Percentiles rank a stretch among this genome's conserved stretches.
Conservation (phyloP, 345 rosid genomes). For the Brassica carinata region DNA sequence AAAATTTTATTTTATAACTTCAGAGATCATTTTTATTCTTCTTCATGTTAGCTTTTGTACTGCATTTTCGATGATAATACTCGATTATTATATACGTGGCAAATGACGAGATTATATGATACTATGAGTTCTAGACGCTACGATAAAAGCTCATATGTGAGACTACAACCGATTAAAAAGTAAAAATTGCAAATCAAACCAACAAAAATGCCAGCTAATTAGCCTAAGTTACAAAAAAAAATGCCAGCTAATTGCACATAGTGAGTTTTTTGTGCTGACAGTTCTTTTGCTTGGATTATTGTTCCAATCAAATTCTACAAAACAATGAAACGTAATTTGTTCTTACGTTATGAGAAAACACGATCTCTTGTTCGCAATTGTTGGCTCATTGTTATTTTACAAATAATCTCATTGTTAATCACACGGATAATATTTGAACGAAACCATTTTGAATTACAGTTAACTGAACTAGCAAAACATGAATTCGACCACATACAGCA, state of each 20-base stretch:
- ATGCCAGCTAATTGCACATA: conserved; percentile 17
- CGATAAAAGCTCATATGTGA: not conserved
- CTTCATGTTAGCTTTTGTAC: not conserved
- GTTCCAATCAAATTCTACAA: not conserved
- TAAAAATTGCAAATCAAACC: not conserved
- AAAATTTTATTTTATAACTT: not conserved
- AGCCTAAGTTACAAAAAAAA: not conserved
- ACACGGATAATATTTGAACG: not conserved
- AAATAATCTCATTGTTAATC: not conserved
- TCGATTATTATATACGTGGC: not conserved
- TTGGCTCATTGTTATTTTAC: not conserved
- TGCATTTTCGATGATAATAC: not conserved
- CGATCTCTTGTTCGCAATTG: too few relatives aligned
- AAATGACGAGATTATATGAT: not conserved
- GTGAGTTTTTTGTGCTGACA: conserved; percentile 8
- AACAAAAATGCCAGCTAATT: conserved; percentile 26
- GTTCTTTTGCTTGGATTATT: conserved; percentile 10
- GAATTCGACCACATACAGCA: too few relatives aligned
- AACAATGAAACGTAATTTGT: not conserved
- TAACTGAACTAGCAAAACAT: not conserved
- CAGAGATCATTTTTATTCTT: too few relatives aligned
- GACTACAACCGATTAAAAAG: not conserved
- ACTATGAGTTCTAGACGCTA: not conserved
- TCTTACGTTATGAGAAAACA: too few relatives aligned
- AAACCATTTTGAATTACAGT: not conserved